Base-by-base conservation (phyloP, 106 monocot genomes). In the Vanilla planifolia region DNA sequence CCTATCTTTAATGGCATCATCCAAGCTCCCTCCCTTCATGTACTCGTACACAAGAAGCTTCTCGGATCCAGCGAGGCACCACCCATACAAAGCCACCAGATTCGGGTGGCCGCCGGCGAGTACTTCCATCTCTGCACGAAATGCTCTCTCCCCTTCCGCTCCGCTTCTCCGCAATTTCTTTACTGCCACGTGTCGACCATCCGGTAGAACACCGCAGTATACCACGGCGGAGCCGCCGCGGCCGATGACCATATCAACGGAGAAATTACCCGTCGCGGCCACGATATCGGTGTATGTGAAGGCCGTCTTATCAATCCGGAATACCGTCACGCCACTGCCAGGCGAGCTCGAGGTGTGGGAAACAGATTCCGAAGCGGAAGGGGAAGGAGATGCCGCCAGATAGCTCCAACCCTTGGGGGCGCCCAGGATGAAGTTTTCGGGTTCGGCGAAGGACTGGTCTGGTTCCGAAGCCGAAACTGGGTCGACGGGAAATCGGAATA, bases 221-320 rank as follows among this genome's bases (percentile, higher is more conserved):
- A 93, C 88, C 21, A 78, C 71, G 3, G 88, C 85, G 51, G 55
- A 85, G 0, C 93, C 93, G 2, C 93, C 93, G 16, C 79, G 29
- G 5, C 93, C 93, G 42, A 93, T 27, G 28, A 79, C 63, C 46
- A 52, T 72, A 3, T 69, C 71, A 1, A 77, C 77, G 8, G 85
- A 63, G 77, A 93, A 93, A 59, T 75, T 67, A 9, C 63, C 24
- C 0, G 93, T 93, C 1, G 88, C 88, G 14, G 32, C 55, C 19
- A 85, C 67, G n/a, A 93, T 79, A 67, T 93, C 85, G 26, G 33
- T 14, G 69, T 93, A 93, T 1, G 79, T 84, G 74, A 89, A 85
- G 27, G 67, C 71, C 33, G 65, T 70, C 48, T 68, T 77, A 39
- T 67, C 83, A 27, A 86, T 45, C 8, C 61, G 74, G 51, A 80